Evolutionary conservation across 441 rosid species (phyloP), one percentile per base, ranked within the genome.

Genomic region (Gossypium gossypioides): DNA sequence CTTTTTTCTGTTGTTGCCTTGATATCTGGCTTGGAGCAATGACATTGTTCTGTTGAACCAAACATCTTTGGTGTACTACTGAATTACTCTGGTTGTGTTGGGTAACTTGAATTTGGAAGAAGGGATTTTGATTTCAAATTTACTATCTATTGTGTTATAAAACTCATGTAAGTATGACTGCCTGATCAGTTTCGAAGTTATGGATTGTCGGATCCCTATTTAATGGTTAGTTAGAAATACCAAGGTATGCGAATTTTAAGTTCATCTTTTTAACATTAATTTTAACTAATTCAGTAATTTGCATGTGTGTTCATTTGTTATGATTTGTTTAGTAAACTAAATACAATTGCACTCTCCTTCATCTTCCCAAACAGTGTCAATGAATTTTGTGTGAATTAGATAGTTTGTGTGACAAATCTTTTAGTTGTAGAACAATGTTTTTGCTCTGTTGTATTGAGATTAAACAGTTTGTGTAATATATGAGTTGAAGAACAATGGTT

Each of bases 401-500:
- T 71, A 7, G 66, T 70, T 70, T 51, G 40, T 4, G 44, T 15
- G 37, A 32, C 7, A 32, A 6, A 15, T 18, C n/a, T 22, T 5
- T 56, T 65, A 44, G 21, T 70, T 67, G 71, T 13, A 24, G 73
- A 55, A 21, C 61, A 25, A 57, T 21, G 40, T 22, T 71, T 57
- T 74, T 46, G 21, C 2, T 24, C n/a, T 3, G 42, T 44, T 62
- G 24, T 68, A 13, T 5, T 4, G 6, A 5, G 6, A 32, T 32
- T 32, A 4, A 5, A 32, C 6, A 5, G 37, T 32, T 32, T 29
- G 19, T 4, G 16, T 15, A 7, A 15, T 18, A 13, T n/a, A 12
- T 56, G 74, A 46, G 21, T 71, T 67, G 71, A n/a, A 25, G 73
- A 37, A 22, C 61, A 27, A 57, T 21, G 40, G 40, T 71, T 70